Base-by-base conservation (phyloP, 306 rosid species). In the Hylodesmum podocarpum region DNA sequence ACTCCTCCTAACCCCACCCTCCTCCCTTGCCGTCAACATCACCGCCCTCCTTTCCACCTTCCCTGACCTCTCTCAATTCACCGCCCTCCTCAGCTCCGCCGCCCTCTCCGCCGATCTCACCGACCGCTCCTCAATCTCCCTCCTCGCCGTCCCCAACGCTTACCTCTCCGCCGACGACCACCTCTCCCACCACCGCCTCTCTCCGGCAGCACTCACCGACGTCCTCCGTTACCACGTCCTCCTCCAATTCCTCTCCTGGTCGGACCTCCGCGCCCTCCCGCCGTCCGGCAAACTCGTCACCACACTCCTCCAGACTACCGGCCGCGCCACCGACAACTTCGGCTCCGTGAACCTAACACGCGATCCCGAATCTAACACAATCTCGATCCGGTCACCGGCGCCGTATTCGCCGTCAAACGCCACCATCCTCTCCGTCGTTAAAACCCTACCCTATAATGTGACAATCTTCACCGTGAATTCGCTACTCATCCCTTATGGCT, bases 221-320 rank as follows among this genome's bases (percentile, higher is more conserved):
- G 74, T 96, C 85, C 90, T 96, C 81, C 99, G 99, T 80, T 92
- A 92, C 88, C 97, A 96, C 66, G 88, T 96, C 65, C 99, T 96
- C 77, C 97, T 92, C 39, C 88, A 91, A 16, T 92, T 88, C 88
- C 79, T 92, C 80, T 87, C 99, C 55, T 81, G 74, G 65, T 78
- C 89, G 51, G 97, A 88, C 86, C 94, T 96, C 83, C 86, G 41
- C 61, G 81, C 83, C 65, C 75, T 91, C 78, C 86, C 97, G 0
- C 76, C 97, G 13, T 83, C 94, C 47, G 99, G 99, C 6, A 87
- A 89, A 19, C 92, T 96, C 63, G 65, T 96, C 79, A 91, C 99
- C 62, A 92, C 99, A 2, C 99, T 96, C 76, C 84, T 78, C 78
- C 99, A 96, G 3, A 91, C 99, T 79, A 96, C 99, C 5, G 99